Base-by-base conservation (phyloP, 495 filamentous ascomycete genomes). In the Tuber aestivum region DNA sequence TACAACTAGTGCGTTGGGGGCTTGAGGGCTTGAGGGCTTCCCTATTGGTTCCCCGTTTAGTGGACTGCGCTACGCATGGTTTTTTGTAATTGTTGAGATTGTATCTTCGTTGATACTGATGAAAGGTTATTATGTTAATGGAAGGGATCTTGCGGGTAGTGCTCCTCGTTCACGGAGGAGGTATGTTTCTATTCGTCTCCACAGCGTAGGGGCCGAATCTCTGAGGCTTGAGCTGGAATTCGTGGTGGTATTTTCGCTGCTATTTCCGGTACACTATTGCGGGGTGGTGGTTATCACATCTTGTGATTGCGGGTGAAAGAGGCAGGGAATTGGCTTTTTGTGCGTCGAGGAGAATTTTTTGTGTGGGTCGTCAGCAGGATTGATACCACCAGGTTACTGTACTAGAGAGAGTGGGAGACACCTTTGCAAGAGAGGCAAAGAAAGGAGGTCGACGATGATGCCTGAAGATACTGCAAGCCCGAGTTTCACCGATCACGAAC, bases 171-270 rank as follows among this genome's bases (percentile, higher is more conserved):
- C n/a, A 12, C 94, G 91, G 75, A 93, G 86, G 78, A 97, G 76
- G 83, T 97, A 97, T n/a, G 90, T 89, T 70, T 75, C 77, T 9
- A 82, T 75, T 45, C 70, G 74, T 38, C 79, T 79, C 78, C 78
- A 79, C 32, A 44, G 72, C 27, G 70, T 44, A 32, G 42, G 50
- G 9, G 61, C 69, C 40, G 70, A 79, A 37, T 70, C 70, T 35
- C 72, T 37, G 41, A 35, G 18, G 77, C 70, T 35, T 70, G 42
- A 12, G 70, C 45, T 70, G 76, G 78, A 23, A 77, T 65, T 41
- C 76, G 73, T 61, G 44, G 70, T 65, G 76, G 37, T 77, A 79
- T 79, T 70, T 42, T 56, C 27, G 50, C 32, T 71, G 5, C 23
- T 75, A 41, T 65, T 50, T 75, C 21, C 16, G 38, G 20, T 75